Conservation (phyloP, 106 monocot species). For the Agapanthus africanus region DNA sequence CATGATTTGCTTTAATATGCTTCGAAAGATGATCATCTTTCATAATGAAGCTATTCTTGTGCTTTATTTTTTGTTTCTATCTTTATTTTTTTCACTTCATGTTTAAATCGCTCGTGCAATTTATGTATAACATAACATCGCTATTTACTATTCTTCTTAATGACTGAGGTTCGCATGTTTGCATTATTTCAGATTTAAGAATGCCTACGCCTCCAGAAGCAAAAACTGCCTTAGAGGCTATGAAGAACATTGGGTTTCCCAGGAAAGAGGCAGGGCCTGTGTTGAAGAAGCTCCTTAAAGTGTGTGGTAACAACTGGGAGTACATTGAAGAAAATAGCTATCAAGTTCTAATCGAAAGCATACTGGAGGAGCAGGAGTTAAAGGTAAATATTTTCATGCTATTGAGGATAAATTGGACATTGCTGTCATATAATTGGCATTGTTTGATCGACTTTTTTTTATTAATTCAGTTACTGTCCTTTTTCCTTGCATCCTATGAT, state of each 20-base stretch:
- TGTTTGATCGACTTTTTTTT: background rate
- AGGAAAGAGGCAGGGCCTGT: conserved; percentile 25
- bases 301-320: conserved; percentile 51
- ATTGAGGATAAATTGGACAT: background rate
- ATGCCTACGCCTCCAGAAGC: conserved; percentile 17
- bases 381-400: conserved; percentile 4
- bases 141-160: background rate
- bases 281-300: conserved; percentile 37
- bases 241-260: conserved; percentile 43
- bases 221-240: conserved; percentile 31
- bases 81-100: background rate
- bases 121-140: too few species aligned
- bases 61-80: background rate
- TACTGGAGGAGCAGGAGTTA: conserved; percentile 36
- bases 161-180: background rate
- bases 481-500: background rate
- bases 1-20: too few species aligned
- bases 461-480: background rate
- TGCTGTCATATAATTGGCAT: background rate
- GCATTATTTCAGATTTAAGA: background rate
- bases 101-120: background rate
- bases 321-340: conserved; percentile 62
- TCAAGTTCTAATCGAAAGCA: conserved; percentile 42
- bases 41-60: too few species aligned
- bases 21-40: too few species aligned